Percentiles rank a stretch among this genome's conserved stretches.
Conservation (phyloP, 2,329 filamentous ascomycete species). For the Helminthosporium solani region DNA sequence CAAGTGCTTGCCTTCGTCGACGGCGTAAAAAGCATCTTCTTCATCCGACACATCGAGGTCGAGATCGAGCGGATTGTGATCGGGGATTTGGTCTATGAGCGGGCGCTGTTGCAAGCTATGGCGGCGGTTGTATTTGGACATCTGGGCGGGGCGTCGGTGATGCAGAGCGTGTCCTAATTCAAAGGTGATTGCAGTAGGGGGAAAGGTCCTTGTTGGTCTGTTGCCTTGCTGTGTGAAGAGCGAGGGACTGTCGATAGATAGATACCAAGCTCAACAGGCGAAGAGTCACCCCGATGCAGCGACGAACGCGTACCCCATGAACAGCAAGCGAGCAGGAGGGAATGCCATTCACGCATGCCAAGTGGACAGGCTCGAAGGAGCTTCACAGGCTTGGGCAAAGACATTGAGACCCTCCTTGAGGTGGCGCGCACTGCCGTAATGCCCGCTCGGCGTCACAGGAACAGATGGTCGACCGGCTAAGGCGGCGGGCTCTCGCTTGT, state of each 20-base stretch:
- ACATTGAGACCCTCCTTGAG: background rate
- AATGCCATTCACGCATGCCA: background rate
- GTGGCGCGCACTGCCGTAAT: background rate
- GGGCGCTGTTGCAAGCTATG: constrained; percentile 20
- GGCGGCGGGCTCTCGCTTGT: no score
- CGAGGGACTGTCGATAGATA: no score
- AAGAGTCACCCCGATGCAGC: background rate
- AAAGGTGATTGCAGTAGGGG: no score
- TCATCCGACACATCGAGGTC: constrained; percentile 43
- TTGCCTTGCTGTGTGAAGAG: no score
- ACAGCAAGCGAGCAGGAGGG: background rate
- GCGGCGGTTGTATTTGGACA: constrained; percentile 23
- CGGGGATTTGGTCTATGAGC: constrained; percentile 35
- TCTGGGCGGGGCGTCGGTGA: constrained; percentile 2
- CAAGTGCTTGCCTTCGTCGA: constrained; percentile 36
- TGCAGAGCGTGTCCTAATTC: no score
- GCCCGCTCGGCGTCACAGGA: background rate
- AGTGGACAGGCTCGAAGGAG: background rate
- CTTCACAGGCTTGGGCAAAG: background rate
- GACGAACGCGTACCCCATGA: background rate
- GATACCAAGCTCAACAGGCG: no score
- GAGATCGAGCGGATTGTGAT: constrained; percentile 11
- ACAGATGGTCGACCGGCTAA: no score
- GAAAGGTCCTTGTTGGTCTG: no score
- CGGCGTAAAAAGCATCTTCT: constrained; percentile 39